phyloP scores from a whole-genome alignment of 75 land plant species.

The Pinus albicaulis region DNA sequence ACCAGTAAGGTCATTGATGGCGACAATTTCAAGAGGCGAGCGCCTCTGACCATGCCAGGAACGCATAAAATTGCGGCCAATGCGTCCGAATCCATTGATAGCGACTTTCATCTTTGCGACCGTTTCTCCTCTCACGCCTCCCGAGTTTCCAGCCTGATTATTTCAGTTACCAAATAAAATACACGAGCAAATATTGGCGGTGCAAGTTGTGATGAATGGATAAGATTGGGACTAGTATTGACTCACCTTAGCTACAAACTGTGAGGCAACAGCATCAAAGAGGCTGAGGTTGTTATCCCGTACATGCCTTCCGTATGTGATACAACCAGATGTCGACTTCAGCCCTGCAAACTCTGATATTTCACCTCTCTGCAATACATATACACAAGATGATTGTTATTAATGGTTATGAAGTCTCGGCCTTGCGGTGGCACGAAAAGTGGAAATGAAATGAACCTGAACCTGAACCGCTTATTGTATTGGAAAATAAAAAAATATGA shows the following conservation, averaged over 20 bases:
- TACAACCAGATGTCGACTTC: slow-evolving; percentile 18
- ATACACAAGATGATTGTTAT: too few species aligned
- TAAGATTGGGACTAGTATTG: background rate
- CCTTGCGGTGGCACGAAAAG: too few species aligned
- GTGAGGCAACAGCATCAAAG: slow-evolving; percentile 39
- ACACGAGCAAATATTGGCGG: background rate
- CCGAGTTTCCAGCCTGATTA: slow-evolving; percentile 33
- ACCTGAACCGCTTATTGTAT: too few species aligned
- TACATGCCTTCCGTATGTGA: slow-evolving; percentile 21
- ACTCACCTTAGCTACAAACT: slow-evolving; percentile 44
- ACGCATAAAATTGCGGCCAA: slow-evolving; percentile 86
- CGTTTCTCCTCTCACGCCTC: slow-evolving; percentile 47
- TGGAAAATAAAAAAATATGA: too few species aligned
- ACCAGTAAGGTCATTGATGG: slow-evolving; percentile 81
- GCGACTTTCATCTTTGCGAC: slow-evolving; percentile 92
- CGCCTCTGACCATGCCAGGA: slow-evolving; percentile 90
- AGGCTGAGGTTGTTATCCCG: slow-evolving; percentile 28
- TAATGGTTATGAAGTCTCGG: too few species aligned
- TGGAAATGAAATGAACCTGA: too few species aligned
- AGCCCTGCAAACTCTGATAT: slow-evolving; percentile 46
- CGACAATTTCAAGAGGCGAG: slow-evolving; percentile 82
- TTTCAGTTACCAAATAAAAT: too few species aligned
- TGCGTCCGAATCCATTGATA: slow-evolving; percentile 90
- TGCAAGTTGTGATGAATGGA: background rate
- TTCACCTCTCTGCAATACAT: slow-evolving; percentile 34